Evolutionary conservation across 2,329 filamentous ascomycete genomes (phyloP), one percentile per base, ranked within the genome.

Genomic region (Aspergillus transmontanensis): DNA sequence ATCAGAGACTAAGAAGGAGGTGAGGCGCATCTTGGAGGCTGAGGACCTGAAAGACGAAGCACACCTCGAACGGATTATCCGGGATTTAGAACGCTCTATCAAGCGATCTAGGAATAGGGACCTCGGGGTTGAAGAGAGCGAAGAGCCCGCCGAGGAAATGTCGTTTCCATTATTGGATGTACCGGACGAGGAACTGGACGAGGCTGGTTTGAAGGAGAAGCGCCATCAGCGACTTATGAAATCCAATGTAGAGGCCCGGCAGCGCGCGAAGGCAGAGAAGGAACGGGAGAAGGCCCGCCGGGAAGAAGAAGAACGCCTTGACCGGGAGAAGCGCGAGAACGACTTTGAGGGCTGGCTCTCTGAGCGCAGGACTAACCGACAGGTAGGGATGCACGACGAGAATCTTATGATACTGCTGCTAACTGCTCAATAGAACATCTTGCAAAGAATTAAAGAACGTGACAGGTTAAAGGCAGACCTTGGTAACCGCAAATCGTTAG

Each of bases 181-280:
- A 1, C 91, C 95, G 0, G 95, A 99, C 71, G 94, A 97, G 62
- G 87, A 98, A 72, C 86, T 99, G 0, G 94, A 98, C 71, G 95
- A 99, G 72, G 92, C 94, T 6, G 89, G 89, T 19, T 75, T 98
- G 63, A 98, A 97, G 78, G 89, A 94, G 72, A 99, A 99, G 79
- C 89, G 93, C 14, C 93, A 96, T 69, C 95, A 99, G 75, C 88
- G 92, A 36, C 84, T 99, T 1, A 88, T 97, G 80, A 99, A 98
- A 78, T 94, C 93, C 1, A 97, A 96, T 71, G 90, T 97, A 72
- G 95, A 98, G 67, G 95, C 95, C 5, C 87, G 95, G 19, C 91
- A 91, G 28, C 89, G 95, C n/a, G 94, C 95, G 41, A 98, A 97
- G 80, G 91, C 91, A 0, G 95, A 99, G 75, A 99, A 98, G 77